phyloP scores from a whole-genome alignment of 2,329 filamentous ascomycete genomes.

The Leptographium radiaticola region DNA sequence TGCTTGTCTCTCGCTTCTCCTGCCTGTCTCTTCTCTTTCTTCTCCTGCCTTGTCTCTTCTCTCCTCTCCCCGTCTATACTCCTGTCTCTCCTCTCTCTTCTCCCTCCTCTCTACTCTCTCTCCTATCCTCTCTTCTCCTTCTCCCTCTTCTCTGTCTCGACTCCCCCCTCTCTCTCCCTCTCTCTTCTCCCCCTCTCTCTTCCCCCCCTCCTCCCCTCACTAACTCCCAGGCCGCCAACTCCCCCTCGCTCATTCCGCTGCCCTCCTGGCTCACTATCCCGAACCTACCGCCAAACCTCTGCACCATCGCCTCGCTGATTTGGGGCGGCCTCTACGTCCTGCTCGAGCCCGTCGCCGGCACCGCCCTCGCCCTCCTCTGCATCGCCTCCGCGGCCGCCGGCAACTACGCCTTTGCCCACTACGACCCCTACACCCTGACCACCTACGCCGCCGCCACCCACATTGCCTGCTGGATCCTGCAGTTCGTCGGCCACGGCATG shows the following conservation, averaged over 20 bases:
- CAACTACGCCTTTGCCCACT: constrained; percentile 57
- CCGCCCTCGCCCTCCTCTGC: constrained; percentile 61
- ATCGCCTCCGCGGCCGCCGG: constrained; percentile 60
- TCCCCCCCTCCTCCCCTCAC: not conserved
- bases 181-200: not conserved
- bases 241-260: constrained; percentile 47
- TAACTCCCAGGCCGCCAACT: constrained; percentile 41
- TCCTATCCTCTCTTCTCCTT: not conserved
- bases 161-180: no score
- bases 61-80: no score
- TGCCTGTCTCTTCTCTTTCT: no score
- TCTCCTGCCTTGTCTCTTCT: no score
- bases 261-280: constrained; percentile 56
- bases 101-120: not conserved
- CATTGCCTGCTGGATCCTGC: constrained; percentile 67
- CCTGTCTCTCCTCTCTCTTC: no score
- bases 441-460: constrained; percentile 50
- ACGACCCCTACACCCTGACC: constrained; percentile 34
- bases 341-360: constrained; percentile 86
- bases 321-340: constrained; percentile 78
- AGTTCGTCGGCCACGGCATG: constrained; percentile 82
- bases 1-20: no score
- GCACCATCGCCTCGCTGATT: constrained; percentile 48
- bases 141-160: not conserved
- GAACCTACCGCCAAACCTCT: constrained; percentile 52